A percentile compares a stretch with the other conserved stretches of the same genome.
phyloP scores from a whole-genome alignment of 768 basidiomycete species.

The Lentinus tigrinus region DNA sequence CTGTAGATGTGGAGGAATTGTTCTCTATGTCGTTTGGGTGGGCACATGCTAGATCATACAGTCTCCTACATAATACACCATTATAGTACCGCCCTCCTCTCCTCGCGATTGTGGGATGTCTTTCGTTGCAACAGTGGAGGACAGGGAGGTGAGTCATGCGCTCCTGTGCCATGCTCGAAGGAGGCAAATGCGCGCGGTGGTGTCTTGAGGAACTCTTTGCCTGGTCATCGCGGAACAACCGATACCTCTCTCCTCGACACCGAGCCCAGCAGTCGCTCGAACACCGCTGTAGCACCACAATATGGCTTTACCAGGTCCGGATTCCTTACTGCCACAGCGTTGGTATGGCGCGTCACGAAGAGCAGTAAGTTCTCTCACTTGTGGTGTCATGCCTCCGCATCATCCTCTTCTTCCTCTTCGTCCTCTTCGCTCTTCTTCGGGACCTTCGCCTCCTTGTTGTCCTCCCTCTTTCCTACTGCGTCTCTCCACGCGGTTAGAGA shows the following conservation, averaged over 20 bases:
- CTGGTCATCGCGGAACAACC: too few species aligned
- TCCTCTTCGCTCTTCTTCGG: conserved; percentile 39
- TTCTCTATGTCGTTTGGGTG: not conserved
- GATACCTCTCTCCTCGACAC: too few species aligned
- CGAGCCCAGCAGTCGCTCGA: too few species aligned
- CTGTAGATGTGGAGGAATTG: conserved; percentile 1
- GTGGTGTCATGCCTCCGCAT: conserved; percentile 24
- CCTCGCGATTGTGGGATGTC: not conserved
- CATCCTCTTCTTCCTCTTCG: conserved; percentile 50
- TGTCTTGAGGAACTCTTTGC: too few species aligned
- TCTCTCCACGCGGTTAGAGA: conserved; percentile 78
- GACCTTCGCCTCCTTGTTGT: conserved; percentile 54
- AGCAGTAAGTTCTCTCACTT: not conserved
- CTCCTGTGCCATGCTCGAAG: too few species aligned
- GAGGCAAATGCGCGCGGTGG: too few species aligned
- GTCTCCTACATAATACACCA: conserved; percentile 17
- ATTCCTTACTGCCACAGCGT: not conserved
- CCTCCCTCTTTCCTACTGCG: conserved; percentile 62
- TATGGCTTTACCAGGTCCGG: too few species aligned
- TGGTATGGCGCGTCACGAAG: not conserved
- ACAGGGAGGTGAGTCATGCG: too few species aligned
- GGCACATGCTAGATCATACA: conserved; percentile 1
- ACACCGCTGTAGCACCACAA: too few species aligned
- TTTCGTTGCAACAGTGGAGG: not conserved
- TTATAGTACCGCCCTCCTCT: conserved; percentile 9